Evolutionary conservation across 208 protist species (phyloP), one percentile per base, ranked within the genome.

Genomic region (Trypanosoma boissoni): DNA sequence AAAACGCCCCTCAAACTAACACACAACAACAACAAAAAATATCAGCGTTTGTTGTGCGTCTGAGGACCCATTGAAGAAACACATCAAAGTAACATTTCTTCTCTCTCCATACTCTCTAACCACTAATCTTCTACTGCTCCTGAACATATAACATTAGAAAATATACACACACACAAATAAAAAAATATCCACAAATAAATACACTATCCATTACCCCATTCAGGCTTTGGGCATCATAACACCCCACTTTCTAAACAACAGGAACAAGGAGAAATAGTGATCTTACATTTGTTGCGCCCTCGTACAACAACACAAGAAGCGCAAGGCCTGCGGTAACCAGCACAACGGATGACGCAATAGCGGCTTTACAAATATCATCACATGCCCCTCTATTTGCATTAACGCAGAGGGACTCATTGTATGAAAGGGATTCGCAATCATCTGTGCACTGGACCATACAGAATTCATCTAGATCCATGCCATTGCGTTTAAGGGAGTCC

Each of bases 311-410:
- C 18, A 62, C 50, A 39, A 70, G 31, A 24, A 79, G 45, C 12
- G 39, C 62, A n/a, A 68, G 34, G 3, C 49, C 60, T 64, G 69
- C 53, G 0, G 27, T 43, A 7, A 59, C 85, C 49, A 92, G 62
- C 32, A 86, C 66, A 4, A 67, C 65, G 2, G 76, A 74, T 1
- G 85, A 77, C 7, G 64, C 81, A 45, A 88, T 80, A 27, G 73
- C 81, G 51, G 78, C 81, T 48, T 75, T 77, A 63, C 85, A 87
- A n/a, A 92, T 48, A 24, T 65, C 81, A 45, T 92, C 73, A 39
- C 78, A 87, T 36, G 31, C 36, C 3, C 44, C 49, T 24, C 45
- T 43, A n/a, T 36, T 34, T 24, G 43, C 14, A 51, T 74, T 44
- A 58, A 62, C 51, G 23, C 74, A 81, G 50, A 72, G 28, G 12